Base-by-base conservation (phyloP, 805 yeast species). In the Yamadazyma ubonensis region DNA sequence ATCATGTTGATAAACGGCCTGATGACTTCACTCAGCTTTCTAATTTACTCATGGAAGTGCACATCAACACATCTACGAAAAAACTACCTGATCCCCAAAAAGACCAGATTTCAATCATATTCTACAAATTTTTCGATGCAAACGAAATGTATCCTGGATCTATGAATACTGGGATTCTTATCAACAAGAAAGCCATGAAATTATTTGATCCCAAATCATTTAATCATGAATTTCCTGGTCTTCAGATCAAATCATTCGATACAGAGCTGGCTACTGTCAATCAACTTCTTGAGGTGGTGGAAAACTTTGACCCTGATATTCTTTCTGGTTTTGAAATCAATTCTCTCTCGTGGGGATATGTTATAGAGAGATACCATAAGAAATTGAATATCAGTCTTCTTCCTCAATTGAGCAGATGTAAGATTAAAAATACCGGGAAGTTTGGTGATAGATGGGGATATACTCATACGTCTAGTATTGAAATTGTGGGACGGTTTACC, bases 241-340 rank as follows among this genome's bases (percentile, higher is more conserved):
- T 12, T 5, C 2, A 21, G 11, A 17, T 36, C 2, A 16, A 18
- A 7, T 16, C 33, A 5, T 32, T 42, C 14, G 41, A 35, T 27
- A 40, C 21, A n/a, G 98, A 91, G 52, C 43, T 58, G 1, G 78
- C 72, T 5, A 67, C 86, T 78, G 55, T 89, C 2, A 63, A 70
- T 6, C 71, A 71, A 5, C 62, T 91, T 6, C 61, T 80, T 0
- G 68, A 72, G 1, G 46, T 83, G 11, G 80, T 86, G 0, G 73
- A 79, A 14, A 49, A 66, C 2, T 70, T 79, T 37, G 98, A 93
- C 54, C 97, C 98, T 0, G 99, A 93, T 57, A 78, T 93, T 21
- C 54, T 93, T 5, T 73, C 86, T 0, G 98, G 97, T 0, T 93
- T 75, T 57, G 99, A 93, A 53, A 73, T 87, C 5, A 85, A 87